These are phyloP conservation scores for Mortierella sp. DNA, from an alignment of 371 early-diverging fungal genomes.

Conservation along the genomic window DNA sequence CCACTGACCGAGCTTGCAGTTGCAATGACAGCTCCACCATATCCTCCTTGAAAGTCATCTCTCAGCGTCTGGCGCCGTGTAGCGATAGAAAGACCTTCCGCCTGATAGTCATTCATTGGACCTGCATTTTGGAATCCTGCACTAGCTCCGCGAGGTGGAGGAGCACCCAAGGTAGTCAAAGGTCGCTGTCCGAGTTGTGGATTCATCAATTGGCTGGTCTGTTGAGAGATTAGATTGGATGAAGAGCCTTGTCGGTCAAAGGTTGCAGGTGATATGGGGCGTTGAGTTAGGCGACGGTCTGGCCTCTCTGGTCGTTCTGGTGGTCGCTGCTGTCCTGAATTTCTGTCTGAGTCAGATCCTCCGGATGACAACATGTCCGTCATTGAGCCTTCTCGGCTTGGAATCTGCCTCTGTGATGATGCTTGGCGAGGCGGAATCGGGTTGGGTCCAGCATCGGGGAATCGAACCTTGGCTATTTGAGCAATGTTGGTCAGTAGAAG, in stretches of 20 bases:
- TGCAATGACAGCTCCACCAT: slow-evolving; percentile 45
- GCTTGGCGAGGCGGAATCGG: slow-evolving; percentile 45
- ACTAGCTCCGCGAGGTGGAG: slow-evolving; percentile 47
- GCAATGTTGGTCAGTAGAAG: neutral
- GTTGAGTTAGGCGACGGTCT: slow-evolving; percentile 47
- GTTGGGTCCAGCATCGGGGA: slow-evolving; percentile 25
- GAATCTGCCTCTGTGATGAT: slow-evolving; percentile 14
- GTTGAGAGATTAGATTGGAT: slow-evolving; percentile 31
- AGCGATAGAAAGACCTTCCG: slow-evolving; percentile 36
- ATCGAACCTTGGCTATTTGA: slow-evolving; percentile 38
- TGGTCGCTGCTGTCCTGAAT: slow-evolving; percentile 14
- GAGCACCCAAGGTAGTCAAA: slow-evolving; percentile 33
- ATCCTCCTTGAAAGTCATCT: slow-evolving; percentile 51
- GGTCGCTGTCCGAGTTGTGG: slow-evolving; percentile 43
- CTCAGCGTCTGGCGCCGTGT: slow-evolving; percentile 47
- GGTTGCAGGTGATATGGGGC: slow-evolving; percentile 38
- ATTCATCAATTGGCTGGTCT: slow-evolving; percentile 45
- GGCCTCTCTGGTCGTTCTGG: slow-evolving; percentile 47
- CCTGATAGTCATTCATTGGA: slow-evolving; percentile 24
- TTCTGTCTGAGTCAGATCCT: slow-evolving; percentile 25
- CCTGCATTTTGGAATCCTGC: slow-evolving; percentile 25
- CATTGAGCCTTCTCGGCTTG: neutral
- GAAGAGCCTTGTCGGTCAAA: slow-evolving; percentile 31
- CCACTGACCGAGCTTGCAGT: slow-evolving; percentile 17
- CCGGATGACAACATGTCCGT: slow-evolving; percentile 12